A percentile compares a stretch with the other conserved stretches of the same genome.
These are phyloP conservation scores for Macrolepiota albuminosa DNA, from an alignment of 768 basidiomycete genomes.

Conservation along the genomic window DNA sequence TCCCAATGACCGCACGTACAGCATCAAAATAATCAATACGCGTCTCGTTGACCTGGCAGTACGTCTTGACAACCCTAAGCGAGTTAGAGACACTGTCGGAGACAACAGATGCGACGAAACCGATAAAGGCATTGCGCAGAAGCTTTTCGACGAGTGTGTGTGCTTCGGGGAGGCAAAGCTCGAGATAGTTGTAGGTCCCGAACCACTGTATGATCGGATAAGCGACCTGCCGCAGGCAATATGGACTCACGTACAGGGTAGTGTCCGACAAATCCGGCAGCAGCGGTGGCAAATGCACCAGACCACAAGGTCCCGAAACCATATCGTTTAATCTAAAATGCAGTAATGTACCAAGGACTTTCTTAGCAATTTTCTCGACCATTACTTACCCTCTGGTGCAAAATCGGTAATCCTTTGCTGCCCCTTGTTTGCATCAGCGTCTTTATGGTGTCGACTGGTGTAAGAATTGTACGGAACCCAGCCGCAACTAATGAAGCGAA, in stretches of 20 bases:
- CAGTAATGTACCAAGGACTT: background rate
- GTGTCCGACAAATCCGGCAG: conserved; percentile 89
- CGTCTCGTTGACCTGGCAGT: conserved; percentile 84
- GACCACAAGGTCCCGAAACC: conserved; percentile 84
- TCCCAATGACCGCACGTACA: conserved; percentile 67
- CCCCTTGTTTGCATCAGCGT: conserved; percentile 95
- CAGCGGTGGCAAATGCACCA: conserved; percentile 87
- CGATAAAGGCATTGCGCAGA: conserved; percentile 81
- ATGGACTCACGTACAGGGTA: conserved; percentile 56
- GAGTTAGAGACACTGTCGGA: conserved; percentile 89
- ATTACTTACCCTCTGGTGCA: conserved; percentile 54
- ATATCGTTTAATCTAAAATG: conserved; percentile 56
- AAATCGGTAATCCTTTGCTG: conserved; percentile 56
- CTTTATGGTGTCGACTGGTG: conserved; percentile 91
- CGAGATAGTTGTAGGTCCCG: conserved; percentile 78
- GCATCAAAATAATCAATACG: conserved; percentile 77
- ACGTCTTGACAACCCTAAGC: conserved; percentile 91
- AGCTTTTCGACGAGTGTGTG: conserved; percentile 54
- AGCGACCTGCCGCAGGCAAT: no score
- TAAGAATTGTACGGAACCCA: conserved; percentile 83
- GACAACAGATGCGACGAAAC: conserved; percentile 79
- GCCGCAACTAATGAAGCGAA: conserved; percentile 80
- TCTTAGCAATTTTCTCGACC: background rate
- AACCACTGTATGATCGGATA: conserved; percentile 54
- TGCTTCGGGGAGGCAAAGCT: conserved; percentile 52